A percentile compares a stretch with the other conserved stretches of the same genome.
Conservation (phyloP, 352 stramenopile species). For the Elongisporangium undulatum region DNA sequence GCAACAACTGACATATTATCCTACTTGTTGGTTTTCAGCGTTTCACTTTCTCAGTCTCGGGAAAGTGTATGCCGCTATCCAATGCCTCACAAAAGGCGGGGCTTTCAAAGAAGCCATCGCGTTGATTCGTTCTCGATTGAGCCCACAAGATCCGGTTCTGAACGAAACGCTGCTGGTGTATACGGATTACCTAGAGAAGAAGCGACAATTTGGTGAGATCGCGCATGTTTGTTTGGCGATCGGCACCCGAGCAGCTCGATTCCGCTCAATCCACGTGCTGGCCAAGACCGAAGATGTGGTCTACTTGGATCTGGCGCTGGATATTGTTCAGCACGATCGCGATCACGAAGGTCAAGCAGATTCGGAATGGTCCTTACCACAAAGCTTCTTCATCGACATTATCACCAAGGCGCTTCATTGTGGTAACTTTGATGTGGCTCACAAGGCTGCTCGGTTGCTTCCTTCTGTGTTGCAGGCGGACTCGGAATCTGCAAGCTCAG, state of each 20-base stretch:
- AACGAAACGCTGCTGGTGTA: constrained; percentile 34
- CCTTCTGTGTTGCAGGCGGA: neutral
- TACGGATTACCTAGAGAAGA: constrained; percentile 27
- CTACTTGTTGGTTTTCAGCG: constrained; percentile 15
- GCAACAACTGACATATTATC: neutral
- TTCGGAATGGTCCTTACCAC: constrained; percentile 24
- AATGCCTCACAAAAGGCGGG: constrained; percentile 29
- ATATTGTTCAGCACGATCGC: constrained; percentile 12
- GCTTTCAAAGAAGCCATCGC: constrained; percentile 55
- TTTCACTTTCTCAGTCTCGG: constrained; percentile 54
- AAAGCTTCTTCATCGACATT: constrained; percentile 35
- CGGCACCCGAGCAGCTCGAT: constrained; percentile 14
- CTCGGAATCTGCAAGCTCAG: neutral
- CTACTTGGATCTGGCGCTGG: constrained; percentile 25
- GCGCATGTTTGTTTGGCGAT: constrained; percentile 22
- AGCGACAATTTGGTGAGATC: constrained; percentile 22
- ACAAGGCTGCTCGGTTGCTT: constrained; percentile 21
- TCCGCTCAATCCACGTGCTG: constrained; percentile 20
- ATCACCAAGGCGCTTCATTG: constrained; percentile 16
- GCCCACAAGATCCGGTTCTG: constrained; percentile 30
- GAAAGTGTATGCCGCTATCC: constrained; percentile 45
- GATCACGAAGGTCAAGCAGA: neutral
- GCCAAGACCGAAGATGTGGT: constrained; percentile 25
- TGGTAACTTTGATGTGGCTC: constrained; percentile 19
- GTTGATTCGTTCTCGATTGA: constrained; percentile 39